Evolutionary conservation across 192 early-diverging fungal species (phyloP).

Genomic region (Chytriomyces hyalinus): DNA sequence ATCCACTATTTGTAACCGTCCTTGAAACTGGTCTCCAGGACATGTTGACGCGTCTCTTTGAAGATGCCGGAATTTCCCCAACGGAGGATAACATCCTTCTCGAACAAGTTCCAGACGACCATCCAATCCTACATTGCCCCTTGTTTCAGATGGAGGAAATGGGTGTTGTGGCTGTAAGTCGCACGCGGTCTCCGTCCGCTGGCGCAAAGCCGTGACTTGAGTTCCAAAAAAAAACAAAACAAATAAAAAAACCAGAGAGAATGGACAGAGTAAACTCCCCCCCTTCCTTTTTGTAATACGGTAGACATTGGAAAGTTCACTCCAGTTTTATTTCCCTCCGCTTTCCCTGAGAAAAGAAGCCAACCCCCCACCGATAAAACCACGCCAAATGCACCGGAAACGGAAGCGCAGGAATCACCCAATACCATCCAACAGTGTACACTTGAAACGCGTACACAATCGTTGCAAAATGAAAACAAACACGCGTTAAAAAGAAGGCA

Average conservation of each 20-base stretch:
- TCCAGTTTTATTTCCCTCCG: not conserved
- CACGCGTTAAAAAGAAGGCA: conserved; percentile 32
- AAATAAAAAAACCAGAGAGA: not conserved
- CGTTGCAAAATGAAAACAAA: conserved; percentile 55
- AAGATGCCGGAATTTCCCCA: conserved; percentile 29
- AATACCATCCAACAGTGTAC: conserved; percentile 33
- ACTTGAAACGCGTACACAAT: conserved; percentile 51
- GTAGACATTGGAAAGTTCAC: no score
- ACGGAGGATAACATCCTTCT: conserved; percentile 36
- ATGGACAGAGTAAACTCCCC: not conserved
- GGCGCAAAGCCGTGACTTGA: not conserved
- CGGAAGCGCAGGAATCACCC: conserved; percentile 23
- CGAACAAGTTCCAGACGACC: conserved; percentile 42
- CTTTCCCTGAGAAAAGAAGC: conserved; percentile 6
- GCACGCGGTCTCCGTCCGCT: no score
- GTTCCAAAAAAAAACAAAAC: not conserved
- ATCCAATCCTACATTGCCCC: conserved; percentile 42
- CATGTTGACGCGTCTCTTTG: conserved; percentile 38
- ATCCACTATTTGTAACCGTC: no score
- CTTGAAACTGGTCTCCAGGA: conserved; percentile 29
- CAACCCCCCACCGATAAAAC: conserved; percentile 31
- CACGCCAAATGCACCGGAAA: conserved; percentile 35
- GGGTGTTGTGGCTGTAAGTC: no score
- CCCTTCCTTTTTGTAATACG: not conserved
- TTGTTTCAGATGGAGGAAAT: conserved; percentile 47